Base-by-base conservation (phyloP, 1,284 basidiomycete genomes). In the Earliella scabrosa region DNA sequence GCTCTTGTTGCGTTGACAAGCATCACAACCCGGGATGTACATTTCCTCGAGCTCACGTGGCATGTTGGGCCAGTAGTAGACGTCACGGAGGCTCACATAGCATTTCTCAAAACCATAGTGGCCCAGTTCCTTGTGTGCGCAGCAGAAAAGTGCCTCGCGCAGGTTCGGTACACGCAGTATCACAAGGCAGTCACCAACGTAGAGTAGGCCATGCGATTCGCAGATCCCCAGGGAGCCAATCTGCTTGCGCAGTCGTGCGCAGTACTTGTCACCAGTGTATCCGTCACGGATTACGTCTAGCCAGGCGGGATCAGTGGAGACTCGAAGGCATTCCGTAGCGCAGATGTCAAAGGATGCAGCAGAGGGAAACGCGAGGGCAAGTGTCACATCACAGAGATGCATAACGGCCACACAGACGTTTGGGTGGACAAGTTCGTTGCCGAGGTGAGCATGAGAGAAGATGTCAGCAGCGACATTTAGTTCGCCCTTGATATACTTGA, bases 1-100 rank as follows among this genome's bases (percentile, higher is more conserved):
- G 0, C 41, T 35, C 27, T 70, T 70, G 54, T 69, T 69, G 0
- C 54, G 47, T 46, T 67, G 62, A 27, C 68, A 68, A 2, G 50
- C 50, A 0, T 40, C 35, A 31, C 63, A 68, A 4, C 46, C 43
- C 2, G 59, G 64, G 2, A 70, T 52, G 43, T 69, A 71, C 0
- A 57, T 34, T 5, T 46, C 6, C 24, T 71, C 66, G 0, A 77
- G 62, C 23, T 75, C 71, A 0, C 31, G n/a, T 0, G 63, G n/a
- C 75, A 79, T 79, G 21, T 68, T 61, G 0, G 73, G 76, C 77
- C 77, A 80, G 59, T 76, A 78, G 46, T 71, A 79, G 0, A 67
- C 66, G 4, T 59, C 47, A 0, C 62, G 56, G 0, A 77, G 58
- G 0, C 63, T 35, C 0, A 50, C 62, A 49, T 77, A 76, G n/a